Evolutionary conservation across 2,329 filamentous ascomycete species (phyloP), one percentile per base, ranked within the genome.

Genomic region (Penicillium sp.): DNA sequence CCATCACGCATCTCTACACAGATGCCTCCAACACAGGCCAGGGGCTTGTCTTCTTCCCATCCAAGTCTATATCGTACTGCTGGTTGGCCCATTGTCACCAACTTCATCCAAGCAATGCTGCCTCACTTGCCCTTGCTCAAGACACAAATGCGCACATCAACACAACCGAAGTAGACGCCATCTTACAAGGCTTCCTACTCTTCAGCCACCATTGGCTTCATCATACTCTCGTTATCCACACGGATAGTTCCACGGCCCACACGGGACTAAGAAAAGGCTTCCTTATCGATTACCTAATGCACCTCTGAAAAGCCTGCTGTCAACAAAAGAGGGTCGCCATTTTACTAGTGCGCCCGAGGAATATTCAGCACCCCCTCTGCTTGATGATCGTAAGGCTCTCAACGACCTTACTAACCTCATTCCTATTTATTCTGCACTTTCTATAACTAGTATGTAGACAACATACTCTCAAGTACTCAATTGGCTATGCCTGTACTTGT

Each of bases 1-100:
- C 47, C 18, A 24, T 40, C 32, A 50, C 43, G 36, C 36, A 43
- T 43, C 49, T 52, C 29, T 54, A 54, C 27, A 53, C 27, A 53
- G 51, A 48, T 48, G 29, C 44, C 51, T 53, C 51, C 10, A 53
- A 34, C 14, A 53, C 27, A 47, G 45, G 40, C 38, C 38, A 53
- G 39, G 44, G 38, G 44, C 51, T 48, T n/a, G n/a, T n/a, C 45
- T 53, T 53, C 51, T 53, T 53, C 31, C 48, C 38, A 53, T 53
- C 51, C 13, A 43, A 53, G 51, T 53, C 51, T 53, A 53, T 9
- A 53, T 53, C 16, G 48, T 38, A 44, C 51, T 53, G 38, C 44
- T 53, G 29, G 45, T 44, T 48, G 18, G 51, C 51, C 51, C 29
- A 53, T 48, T 44, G 18, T 53, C 45, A 53, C 51, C 29, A 48